phyloP scores from a whole-genome alignment of 2,329 filamentous ascomycete species.

The Xylariaceae sp. region DNA sequence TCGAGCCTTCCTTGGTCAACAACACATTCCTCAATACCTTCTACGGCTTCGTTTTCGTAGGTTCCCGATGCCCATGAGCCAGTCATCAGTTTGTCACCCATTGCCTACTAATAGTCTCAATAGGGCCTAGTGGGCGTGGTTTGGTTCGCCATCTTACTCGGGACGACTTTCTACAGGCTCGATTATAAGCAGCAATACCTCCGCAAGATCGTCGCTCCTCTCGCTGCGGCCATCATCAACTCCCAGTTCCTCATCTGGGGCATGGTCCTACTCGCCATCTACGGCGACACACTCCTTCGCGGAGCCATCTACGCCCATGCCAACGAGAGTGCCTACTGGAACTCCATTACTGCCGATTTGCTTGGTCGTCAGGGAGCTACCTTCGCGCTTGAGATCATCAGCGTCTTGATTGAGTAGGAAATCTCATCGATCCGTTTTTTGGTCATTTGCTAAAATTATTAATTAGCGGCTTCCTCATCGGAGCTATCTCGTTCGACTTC shows the following conservation, averaged over 20 bases:
- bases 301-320: neutral
- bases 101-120: neutral
- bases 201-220: neutral
- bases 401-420: neutral
- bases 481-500: neutral
- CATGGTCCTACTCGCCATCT: neutral
- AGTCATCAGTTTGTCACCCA: neutral
- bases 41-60: neutral
- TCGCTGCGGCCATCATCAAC: neutral
- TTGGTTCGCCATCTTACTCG: neutral
- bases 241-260: neutral
- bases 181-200: neutral
- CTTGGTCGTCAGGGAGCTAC: neutral
- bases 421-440: neutral
- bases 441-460: neutral
- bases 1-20: neutral
- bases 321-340: neutral
- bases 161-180: neutral
- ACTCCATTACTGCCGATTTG: neutral
- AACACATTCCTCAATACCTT: conserved; percentile 1
- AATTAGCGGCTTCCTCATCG: neutral
- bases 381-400: neutral
- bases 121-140: neutral
- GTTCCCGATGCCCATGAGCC: neutral
- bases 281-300: neutral